Evolutionary conservation across 495 filamentous ascomycete species (phyloP).

Genomic region (Neurospora sp.): DNA sequence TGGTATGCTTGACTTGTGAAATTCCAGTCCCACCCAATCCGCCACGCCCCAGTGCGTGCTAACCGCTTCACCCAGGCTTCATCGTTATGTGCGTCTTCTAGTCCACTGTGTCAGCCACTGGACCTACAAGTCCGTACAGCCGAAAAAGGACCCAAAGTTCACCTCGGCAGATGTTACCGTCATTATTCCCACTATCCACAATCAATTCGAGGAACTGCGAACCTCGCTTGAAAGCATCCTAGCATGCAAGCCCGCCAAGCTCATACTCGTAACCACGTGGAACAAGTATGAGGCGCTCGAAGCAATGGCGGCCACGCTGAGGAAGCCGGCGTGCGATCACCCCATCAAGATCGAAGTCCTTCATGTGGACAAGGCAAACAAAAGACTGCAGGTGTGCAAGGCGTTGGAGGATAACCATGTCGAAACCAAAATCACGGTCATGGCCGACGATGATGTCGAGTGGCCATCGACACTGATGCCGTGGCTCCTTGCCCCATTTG

Average conservation of each 20-base stretch:
- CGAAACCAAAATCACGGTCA: slow-evolving; percentile 60
- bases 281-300: slow-evolving; percentile 39
- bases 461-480: slow-evolving; percentile 68
- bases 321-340: slow-evolving; percentile 6
- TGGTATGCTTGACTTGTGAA: slow-evolving; percentile 26
- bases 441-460: slow-evolving; percentile 82
- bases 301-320: slow-evolving; percentile 33
- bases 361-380: slow-evolving; percentile 47
- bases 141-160: slow-evolving; percentile 33
- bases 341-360: slow-evolving; percentile 34
- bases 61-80: slow-evolving; percentile 25
- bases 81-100: slow-evolving; percentile 43
- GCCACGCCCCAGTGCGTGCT: slow-evolving; percentile 2
- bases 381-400: slow-evolving; percentile 72
- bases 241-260: slow-evolving; percentile 39
- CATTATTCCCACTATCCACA: slow-evolving; percentile 47
- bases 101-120: slow-evolving; percentile 44
- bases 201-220: slow-evolving; percentile 42
- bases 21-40: background rate
- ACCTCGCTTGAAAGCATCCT: slow-evolving; percentile 44
- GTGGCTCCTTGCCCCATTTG: slow-evolving; percentile 81
- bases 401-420: slow-evolving; percentile 62
- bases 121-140: slow-evolving; percentile 35
- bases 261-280: slow-evolving; percentile 46
- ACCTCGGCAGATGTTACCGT: slow-evolving; percentile 45